These are phyloP conservation scores for Byssothecium circinans DNA, from an alignment of 2,329 filamentous ascomycete genomes.

Conservation along the genomic window DNA sequence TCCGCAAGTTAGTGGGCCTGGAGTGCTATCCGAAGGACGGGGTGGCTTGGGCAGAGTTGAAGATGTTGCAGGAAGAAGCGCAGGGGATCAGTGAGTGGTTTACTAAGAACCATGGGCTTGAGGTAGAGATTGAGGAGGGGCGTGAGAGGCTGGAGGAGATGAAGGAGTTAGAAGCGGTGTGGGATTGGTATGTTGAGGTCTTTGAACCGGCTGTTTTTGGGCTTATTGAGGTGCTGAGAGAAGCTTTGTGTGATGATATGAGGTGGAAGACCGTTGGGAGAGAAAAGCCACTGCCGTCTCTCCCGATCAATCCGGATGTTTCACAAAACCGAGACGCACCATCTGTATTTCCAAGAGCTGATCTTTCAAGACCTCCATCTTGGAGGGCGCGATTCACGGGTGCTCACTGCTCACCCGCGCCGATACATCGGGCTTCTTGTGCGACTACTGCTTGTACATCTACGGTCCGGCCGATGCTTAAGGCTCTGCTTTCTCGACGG, in stretches of 20 bases:
- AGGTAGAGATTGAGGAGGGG: neutral
- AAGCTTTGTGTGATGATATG: neutral
- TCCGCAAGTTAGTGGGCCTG: neutral
- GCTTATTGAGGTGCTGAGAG: neutral
- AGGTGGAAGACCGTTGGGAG: neutral
- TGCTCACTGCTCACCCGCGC: neutral
- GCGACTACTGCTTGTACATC: neutral
- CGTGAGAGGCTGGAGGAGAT: neutral
- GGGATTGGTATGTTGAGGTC: conserved; percentile 1
- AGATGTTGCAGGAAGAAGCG: neutral
- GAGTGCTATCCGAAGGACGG: neutral
- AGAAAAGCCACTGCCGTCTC: neutral
- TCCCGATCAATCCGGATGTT: too few relatives aligned
- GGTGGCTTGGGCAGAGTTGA: neutral
- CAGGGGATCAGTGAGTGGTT: neutral
- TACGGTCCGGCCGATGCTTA: neutral
- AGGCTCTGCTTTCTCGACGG: neutral
- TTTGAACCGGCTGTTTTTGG: neutral
- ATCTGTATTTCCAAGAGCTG: too few relatives aligned
- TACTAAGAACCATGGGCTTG: neutral
- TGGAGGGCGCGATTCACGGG: neutral
- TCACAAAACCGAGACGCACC: too few relatives aligned
- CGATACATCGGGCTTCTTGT: too few relatives aligned
- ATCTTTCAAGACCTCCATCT: too few relatives aligned
- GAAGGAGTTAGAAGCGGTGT: neutral